A percentile compares a stretch with the other conserved stretches of the same genome.
Evolutionary conservation across 2,329 filamentous ascomycete genomes (phyloP).

Genomic region (Fusarium mundagurra): DNA sequence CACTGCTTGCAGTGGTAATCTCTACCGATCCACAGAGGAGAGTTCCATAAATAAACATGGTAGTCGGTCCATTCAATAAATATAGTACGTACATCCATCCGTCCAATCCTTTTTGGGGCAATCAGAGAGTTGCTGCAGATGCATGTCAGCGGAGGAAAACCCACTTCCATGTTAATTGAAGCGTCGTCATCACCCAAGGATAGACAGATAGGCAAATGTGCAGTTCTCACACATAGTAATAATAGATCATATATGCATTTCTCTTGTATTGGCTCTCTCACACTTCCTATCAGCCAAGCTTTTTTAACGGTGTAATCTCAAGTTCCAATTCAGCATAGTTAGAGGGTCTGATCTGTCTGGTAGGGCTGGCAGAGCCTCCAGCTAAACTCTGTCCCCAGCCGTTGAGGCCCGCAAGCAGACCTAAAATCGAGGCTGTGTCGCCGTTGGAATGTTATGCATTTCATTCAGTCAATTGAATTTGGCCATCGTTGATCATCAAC

Average conservation of each 20-base stretch:
- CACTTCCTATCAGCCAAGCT: not conserved
- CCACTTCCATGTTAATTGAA: constrained; percentile 14
- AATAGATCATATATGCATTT: not conserved
- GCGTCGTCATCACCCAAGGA: constrained; percentile 21
- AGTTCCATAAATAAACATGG: constrained; percentile 34
- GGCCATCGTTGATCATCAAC: not conserved
- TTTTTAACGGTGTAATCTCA: constrained; percentile 6
- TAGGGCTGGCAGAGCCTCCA: constrained; percentile 29
- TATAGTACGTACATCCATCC: constrained; percentile 3
- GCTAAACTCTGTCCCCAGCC: not conserved
- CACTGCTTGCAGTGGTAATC: constrained; percentile 28
- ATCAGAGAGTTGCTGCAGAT: not conserved
- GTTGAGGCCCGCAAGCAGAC: constrained; percentile 4
- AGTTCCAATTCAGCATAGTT: not conserved
- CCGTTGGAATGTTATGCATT: constrained; percentile 12
- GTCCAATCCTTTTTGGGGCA: not conserved
- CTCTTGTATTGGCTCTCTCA: not conserved
- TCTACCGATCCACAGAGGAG: constrained; percentile 22
- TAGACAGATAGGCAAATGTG: not conserved
- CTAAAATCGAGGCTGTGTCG: constrained; percentile 4
- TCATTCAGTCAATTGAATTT: not conserved
- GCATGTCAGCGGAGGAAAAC: constrained; percentile 11
- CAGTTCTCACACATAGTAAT: not conserved
- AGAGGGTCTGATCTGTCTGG: not conserved
- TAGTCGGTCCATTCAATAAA: constrained; percentile 5